Base-by-base conservation (phyloP, 179 eudicot species). In the Spinacia oleracea region DNA sequence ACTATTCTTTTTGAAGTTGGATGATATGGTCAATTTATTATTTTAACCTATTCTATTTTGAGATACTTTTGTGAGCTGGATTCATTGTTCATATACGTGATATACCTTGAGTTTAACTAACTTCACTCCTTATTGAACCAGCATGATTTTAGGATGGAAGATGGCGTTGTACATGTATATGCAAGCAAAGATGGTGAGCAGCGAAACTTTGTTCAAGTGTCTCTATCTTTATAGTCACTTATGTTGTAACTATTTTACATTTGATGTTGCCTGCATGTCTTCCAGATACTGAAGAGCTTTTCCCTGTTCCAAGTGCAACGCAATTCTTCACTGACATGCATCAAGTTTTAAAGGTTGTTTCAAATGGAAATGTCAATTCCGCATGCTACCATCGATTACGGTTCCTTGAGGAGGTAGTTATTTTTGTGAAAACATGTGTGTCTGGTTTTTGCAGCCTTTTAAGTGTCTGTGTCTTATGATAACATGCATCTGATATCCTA, bases 111-210 rank as follows among this genome's bases (percentile, higher is more conserved):
- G 23, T 72, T 60, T 83, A 67, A 82, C 73, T 77, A 34, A 80
- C 62, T 35, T 70, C 31, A 12, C 70, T 73, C 74, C 59, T 53
- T 40, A 1, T 72, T 72, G 50, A 79, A 34, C 67, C 92, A 90
- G 94, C 92, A 92, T 88, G 83, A 80, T 81, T 87, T 83, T 60
- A 88, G 89, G 85, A 92, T 90, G 97, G 92, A 90, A 89, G 97
- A 92, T 70, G 97, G 97, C 76, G 91, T 92, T 79, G 77, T 87
- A 46, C 97, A 85, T 78, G 86, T 92, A 51, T 92, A 90, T 88
- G 89, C 90, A 53, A 90, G 87, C 85, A 86, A 89, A 87, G 83
- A 87, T 65, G 94, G 97, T 92, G 83, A 84, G 88, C 55, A 62
- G 43, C 15, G 9, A 21, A 56, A 63, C 64, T 69, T 15, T 15